Evolutionary conservation across 2,329 filamentous ascomycete species (phyloP), one percentile per base, ranked within the genome.

Genomic region (Xylaria multiplex): DNA sequence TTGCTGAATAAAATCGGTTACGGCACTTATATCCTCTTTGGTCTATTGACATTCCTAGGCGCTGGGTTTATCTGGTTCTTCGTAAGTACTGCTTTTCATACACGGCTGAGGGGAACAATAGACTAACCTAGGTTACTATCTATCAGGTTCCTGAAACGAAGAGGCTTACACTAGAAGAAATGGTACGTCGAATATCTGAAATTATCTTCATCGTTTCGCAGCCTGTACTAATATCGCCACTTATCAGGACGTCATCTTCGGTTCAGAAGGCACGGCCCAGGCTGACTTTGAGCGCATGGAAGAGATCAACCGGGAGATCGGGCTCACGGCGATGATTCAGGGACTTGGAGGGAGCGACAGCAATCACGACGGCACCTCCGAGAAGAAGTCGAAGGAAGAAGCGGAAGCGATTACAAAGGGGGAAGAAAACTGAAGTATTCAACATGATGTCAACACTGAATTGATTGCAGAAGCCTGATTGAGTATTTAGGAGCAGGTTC

Each of bases 11-110:
- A 78, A 13, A 91, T 92, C 59, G 85, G 82, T 0, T 93, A 91
- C 67, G 90, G 90, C 14, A 92, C 91, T 0, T 93, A 91, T 66
- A 87, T 93, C 61, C 79, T 93, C 14, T 93, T 93, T 65, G 90
- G 90, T 0, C 62, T 89, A 0, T 70, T 93, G 16, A 91, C 87
- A 0, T 87, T 85, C 62, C 68, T 89, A 0, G 90, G 89, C 2
- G 88, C 88, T 0, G 83, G 78, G 0, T 87, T 88, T 52, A 84
- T 90, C 49, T 90, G 84, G 79, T 87, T 88, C 73, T 83, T 88
- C 71, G 88, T 89, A 59, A 46, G 63, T 56, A 19, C 6, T n/a
- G 24, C 30, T 43, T 13, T 16, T 9, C 16, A n/a, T n/a, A 5
- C 5, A 22, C 35, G n/a, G 24, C n/a, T 24, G 22, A 5, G 7